phyloP scores from a whole-genome alignment of 2,329 filamentous ascomycete species.

The Phialemoniopsis sp. region DNA sequence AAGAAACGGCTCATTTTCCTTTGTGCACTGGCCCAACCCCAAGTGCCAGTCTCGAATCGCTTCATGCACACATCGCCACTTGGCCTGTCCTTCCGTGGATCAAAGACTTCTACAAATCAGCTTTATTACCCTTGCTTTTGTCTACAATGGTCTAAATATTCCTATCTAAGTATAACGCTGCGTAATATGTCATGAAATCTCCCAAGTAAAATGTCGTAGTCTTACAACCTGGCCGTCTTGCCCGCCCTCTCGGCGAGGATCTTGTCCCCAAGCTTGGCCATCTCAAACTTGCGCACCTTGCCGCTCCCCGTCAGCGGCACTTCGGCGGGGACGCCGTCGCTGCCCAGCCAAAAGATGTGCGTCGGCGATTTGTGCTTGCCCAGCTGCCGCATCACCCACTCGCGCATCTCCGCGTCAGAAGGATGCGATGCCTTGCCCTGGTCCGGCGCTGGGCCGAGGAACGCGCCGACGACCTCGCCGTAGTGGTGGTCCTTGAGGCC shows the following conservation, averaged over 20 bases:
- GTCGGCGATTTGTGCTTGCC: constrained; percentile 66
- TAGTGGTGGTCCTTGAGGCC: constrained; percentile 68
- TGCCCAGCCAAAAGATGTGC: constrained; percentile 73
- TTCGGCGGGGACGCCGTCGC: constrained; percentile 47
- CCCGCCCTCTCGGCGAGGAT: constrained; percentile 40
- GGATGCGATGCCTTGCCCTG: constrained; percentile 28
- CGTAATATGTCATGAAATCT: too few relatives aligned
- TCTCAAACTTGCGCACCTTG: constrained; percentile 66
- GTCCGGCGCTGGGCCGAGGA: constrained; percentile 40
- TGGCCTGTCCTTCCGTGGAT: too few relatives aligned
- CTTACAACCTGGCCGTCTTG: constrained; percentile 37
- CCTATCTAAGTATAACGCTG: too few relatives aligned
- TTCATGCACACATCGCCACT: too few relatives aligned
- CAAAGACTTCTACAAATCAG: too few relatives aligned
- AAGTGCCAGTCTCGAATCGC: too few relatives aligned
- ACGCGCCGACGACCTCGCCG: constrained; percentile 68
- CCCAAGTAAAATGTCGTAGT: too few relatives aligned
- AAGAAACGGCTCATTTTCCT: too few relatives aligned
- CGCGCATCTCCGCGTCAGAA: constrained; percentile 48
- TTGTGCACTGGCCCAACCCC: too few relatives aligned
- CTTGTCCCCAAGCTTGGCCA: constrained; percentile 51
- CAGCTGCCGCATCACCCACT: constrained; percentile 58
- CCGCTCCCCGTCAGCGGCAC: constrained; percentile 68
- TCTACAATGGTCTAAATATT: too few relatives aligned
- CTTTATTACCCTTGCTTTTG: too few relatives aligned